Evolutionary conservation across 805 yeast genomes (phyloP), one percentile per base, ranked within the genome.

Genomic region (Saccharomycopsis amapae): DNA sequence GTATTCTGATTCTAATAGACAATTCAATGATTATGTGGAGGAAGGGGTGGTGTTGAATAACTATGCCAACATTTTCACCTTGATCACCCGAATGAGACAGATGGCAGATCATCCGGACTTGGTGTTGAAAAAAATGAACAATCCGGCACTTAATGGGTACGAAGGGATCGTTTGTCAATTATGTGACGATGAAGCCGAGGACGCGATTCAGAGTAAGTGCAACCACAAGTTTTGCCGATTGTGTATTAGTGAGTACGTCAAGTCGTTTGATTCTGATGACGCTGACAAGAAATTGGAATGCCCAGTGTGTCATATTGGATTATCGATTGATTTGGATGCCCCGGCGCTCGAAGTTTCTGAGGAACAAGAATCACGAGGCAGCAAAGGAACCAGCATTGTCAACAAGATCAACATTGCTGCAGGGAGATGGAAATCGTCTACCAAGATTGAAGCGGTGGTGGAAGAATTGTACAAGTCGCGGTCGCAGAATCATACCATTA

Each of bases 151-250:
- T n/a, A 49, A 53, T 22, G 50, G 68, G 1, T 57, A 56, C 24
- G 76, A 75, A 34, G 66, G 67, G 5, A 76, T 88, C 9, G 81
- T 93, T 35, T 93, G 99, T 60, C 94, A 86, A 54, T 61, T 93
- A 20, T 93, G 99, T 64, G 97, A 89, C 55, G 99, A 93, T 59
- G 97, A 89, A 63, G 97, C 97, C 0, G 97, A 93, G 62, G 99
- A 93, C 50, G 95, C 98, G 0, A 88, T 93, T 39, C 89, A 85
- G 62, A 83, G 96, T 2, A 85, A 83, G 59, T 93, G 99, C 62
- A 96, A 85, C 55, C 99, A 93, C 60, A 76, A 76, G 51, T 93
- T 93, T 60, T 93, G 99, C 61, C 75, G 99, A 24, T 71, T 93
- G 70, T 93, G 99, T 61, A 78, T 93, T 47, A 78, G 75, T 48